Evolutionary conservation across 345 rosid species (phyloP), one percentile per base, ranked within the genome.

Genomic region (Turnera subulata): DNA sequence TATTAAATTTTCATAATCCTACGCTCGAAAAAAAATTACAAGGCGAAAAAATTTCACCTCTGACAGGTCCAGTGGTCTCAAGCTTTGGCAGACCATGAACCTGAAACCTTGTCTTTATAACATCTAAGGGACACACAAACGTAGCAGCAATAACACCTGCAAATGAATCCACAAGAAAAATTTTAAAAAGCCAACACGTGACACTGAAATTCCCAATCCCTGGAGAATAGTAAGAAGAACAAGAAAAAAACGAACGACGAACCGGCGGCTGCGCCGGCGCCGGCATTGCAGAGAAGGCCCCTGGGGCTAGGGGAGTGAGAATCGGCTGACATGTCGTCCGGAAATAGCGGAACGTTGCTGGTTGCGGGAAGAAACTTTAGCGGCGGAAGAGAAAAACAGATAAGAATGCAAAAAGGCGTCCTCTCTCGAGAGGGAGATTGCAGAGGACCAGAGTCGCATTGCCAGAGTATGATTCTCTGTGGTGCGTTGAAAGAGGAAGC

Each of bases 221-320:
- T 29, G 8, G 4, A 3, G 6, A 19, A 0, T 5, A 6, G 16
- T 29, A 61, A 52, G 13, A 15, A 43, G 2, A 17, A 1, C n/a
- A 12, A 10, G 23, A 16, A 11, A 6, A 11, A 25, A 8, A 29
- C 43, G 20, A 21, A 33, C 21, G 14, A 32, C 44, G 13, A 65
- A 87, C 95, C 93, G 7, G 97, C 97, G 13, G 95, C 85, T 18
- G 97, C 97, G 35, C 97, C 97, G 24, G 97, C 86, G 46, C 80
- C 93, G 9, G 93, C 97, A 63, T 90, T 87, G 76, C 91, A 85
- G 70, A 89, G 84, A 57, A 82, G 68, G n/a, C 65, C 78, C 68
- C 22, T 61, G 73, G 88, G 69, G 62, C 56, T 6, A 25, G 20
- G 78, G 71, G 32, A 69, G 64, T 81, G 87, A 64, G 89, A 75